Base-by-base conservation (phyloP, 306 rosid species). In the Mucuna pruriens region DNA sequence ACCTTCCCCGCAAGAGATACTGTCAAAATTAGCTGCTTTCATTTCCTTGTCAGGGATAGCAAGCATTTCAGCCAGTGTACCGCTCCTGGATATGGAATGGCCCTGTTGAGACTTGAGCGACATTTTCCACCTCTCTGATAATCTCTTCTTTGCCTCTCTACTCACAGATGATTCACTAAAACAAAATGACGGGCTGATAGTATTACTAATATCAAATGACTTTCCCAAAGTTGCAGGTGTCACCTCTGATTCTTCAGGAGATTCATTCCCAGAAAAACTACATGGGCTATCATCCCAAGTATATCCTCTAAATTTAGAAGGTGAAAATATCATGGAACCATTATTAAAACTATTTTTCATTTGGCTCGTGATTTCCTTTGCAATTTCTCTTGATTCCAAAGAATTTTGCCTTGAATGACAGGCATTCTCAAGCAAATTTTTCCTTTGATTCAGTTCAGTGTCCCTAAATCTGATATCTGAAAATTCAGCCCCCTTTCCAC, bases 301-400 rank as follows among this genome's bases (percentile, higher is more conserved):
- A 71, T 84, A 86, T 34, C 94, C 90, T 79, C 80, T 87, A 71
- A 76, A 80, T 69, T 85, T 79, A 82, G 87, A 58, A 40, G 96
- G 78, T 13, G 92, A 84, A 81, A 85, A 60, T 19, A 69, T 60
- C 73, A 52, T 36, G 40, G 85, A 82, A 44, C 82, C 78, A 13
- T 44, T 74, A 62, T 66, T 61, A 60, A 88, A 71, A 42, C 80
- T 83, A 52, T 71, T 79, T 82, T 87, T 90, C 90, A 91, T 89
- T 78, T 89, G 89, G 82, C 90, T 83, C 29, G 97, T 90, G 65
- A 90, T 89, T 78, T 89, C 88, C 88, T 85, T 93, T 0, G 97
- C 91, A 61, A 88, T 85, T 86, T 91, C 88, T 86, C 92, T 87
- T 22, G 94, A 90, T 74, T 87, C 92, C 73, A 82, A 80, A 57